Percentiles rank a stretch among this genome's conserved stretches.
phyloP scores from a whole-genome alignment of 140 eudicot genomes.

The Ambrosia hybrid region DNA sequence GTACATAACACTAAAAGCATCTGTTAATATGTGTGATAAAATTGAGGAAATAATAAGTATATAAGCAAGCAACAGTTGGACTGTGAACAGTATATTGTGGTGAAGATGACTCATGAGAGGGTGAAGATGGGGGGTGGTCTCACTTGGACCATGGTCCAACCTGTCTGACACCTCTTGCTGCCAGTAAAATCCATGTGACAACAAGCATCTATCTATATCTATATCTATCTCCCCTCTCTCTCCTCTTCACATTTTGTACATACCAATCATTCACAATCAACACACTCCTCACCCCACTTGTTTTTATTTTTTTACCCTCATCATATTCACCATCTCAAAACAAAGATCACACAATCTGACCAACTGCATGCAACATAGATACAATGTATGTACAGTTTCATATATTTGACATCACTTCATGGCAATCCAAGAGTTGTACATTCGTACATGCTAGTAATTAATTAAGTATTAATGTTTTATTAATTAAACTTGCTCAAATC shows the following conservation, averaged over 20 bases:
- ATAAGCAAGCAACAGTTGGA: slow-evolving; percentile 6
- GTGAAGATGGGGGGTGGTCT: slow-evolving; percentile 23
- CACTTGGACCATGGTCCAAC: too few species aligned
- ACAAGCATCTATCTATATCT: too few species aligned
- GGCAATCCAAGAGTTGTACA: slow-evolving; percentile 25
- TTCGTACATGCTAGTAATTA: slow-evolving; percentile 9
- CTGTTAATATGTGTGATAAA: slow-evolving; percentile 17
- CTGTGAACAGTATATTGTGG: slow-evolving; percentile 37
- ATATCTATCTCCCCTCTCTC: too few species aligned
- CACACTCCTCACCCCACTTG: too few species aligned
- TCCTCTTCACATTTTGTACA: too few species aligned
- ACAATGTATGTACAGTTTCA: slow-evolving; percentile 25
- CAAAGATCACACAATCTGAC: slow-evolving; percentile 31
- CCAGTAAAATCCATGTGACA: too few species aligned
- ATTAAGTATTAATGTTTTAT: background rate
- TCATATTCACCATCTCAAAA: slow-evolving; percentile 35
- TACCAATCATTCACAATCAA: too few species aligned
- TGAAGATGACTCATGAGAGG: slow-evolving; percentile 51
- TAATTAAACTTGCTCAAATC: background rate
- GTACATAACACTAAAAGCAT: background rate
- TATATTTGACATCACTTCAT: slow-evolving; percentile 30
- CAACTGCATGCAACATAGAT: slow-evolving; percentile 12
- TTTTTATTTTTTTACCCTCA: slow-evolving; percentile 12
- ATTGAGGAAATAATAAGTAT: slow-evolving; percentile 17
- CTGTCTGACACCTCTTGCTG: too few species aligned